Base-by-base conservation (phyloP, 768 basidiomycete species). In the Leucocoprinus sp. region DNA sequence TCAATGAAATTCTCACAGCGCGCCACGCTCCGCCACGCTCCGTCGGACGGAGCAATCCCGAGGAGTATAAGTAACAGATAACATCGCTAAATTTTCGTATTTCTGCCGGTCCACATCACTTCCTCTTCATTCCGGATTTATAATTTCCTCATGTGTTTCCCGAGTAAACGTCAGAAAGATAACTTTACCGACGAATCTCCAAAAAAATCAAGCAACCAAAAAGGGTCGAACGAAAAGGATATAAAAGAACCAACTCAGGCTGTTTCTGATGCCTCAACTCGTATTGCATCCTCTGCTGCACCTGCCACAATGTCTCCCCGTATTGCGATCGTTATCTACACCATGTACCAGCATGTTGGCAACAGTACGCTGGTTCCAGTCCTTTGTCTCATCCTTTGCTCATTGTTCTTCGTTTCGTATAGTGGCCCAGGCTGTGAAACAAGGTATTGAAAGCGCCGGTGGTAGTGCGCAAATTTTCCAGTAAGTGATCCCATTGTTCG, bases 281-380 rank as follows among this genome's bases (percentile, higher is more conserved):
- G 46, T 19, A 12, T 43, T 18, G 29, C 50, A 44, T 18, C 50
- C 17, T 44, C 47, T 27, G 36, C 47, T 18, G 38, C 41, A 27
- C 45, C 45, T 12, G 14, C 27, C 1, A 28, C 50, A 2, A 74
- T 73, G 70, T 56, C 72, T 40, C 82, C 84, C 23, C 74, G 62
- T 51, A 62, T 85, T 52, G 82, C 82, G 40, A 84, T 87, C 55
- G 49, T 87, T 55, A 79, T 87, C 63, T 88, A 87, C 64, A 64
- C 82, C 14, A 62, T 85, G 69, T 84, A 82, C 60, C 82, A 82
- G 53, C 86, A 89, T 60, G 75, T 88, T 60, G 74, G 70, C 52
- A 74, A 74, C 56, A 38, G 86, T 87, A 55, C 39, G 79, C 36
- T 31, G 6, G 15, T 11, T 15, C 5, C 7, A 12, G 26, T 8